Evolutionary conservation across 129 eudicot species (phyloP), one percentile per base, ranked within the genome.

Genomic region (Dittrichia graveolens): DNA sequence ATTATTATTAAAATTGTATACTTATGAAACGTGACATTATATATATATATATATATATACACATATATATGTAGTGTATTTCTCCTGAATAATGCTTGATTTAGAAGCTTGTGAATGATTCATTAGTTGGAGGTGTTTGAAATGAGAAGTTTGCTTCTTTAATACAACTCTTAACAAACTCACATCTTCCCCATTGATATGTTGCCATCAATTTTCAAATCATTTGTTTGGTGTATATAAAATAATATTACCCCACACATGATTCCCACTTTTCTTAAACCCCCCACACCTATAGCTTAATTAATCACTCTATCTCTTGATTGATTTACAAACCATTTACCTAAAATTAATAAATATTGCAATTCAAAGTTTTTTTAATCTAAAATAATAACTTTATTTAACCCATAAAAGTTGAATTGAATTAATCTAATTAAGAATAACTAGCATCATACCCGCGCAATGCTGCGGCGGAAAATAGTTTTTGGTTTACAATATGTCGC

Each of bases 91-190:
- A 71, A 78, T 78, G 82, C 82, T 78, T 78, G 73, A 52, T 62
- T 78, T 78, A 71, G 72, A 78, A 78, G 82, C 63, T 78, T 78
- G 19, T 42, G 82, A 71, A 69, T 78, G 77, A 78, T 78, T 62
- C 62, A 78, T 78, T 78, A 71, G 82, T 78, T 78, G 77, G 82
- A 81, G 69, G 77, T 71, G 82, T 78, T 71, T 75, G 49, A 55
- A 66, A 56, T 47, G 57, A 49, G 68, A 67, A 71, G 75, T 68
- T 85, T 79, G 90, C 90, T 85, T 85, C 83, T 75, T 73, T 72
- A 76, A 71, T 81, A 85, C 87, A 79, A 82, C 87, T 71, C 77
- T 78, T 78, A 82, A 82, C 85, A 61, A 76, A 82, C 80, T 74
- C 69, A 53, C 68, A 74, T 73, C 75, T 67, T 65, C 58, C 65